These are phyloP conservation scores for Globisporangium lucens DNA, from an alignment of 352 stramenopile genomes.

Conservation along the genomic window DNA sequence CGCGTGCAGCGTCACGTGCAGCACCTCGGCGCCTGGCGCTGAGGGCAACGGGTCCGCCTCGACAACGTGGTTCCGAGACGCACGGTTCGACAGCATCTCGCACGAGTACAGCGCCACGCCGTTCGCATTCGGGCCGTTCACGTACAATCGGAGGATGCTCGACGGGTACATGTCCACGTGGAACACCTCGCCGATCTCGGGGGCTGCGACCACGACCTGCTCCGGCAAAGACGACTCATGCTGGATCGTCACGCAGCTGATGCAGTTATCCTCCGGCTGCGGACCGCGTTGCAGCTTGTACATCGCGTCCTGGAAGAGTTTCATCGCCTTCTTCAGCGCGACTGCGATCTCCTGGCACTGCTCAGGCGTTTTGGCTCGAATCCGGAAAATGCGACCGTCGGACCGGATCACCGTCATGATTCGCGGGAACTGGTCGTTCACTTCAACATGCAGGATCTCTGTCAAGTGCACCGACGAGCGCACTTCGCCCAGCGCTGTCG, in stretches of 20 bases:
- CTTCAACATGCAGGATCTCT: constrained; percentile 75
- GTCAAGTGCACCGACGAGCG: constrained; percentile 69
- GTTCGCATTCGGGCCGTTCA: constrained; percentile 56
- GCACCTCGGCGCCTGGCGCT: constrained; percentile 24
- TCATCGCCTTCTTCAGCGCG: constrained; percentile 51
- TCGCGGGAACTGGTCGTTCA: constrained; percentile 64
- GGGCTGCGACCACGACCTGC: constrained; percentile 46
- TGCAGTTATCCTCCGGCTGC: constrained; percentile 60
- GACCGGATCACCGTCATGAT: constrained; percentile 75
- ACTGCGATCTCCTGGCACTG: constrained; percentile 60
- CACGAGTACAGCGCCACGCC: constrained; percentile 54
- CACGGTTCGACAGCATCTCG: constrained; percentile 38
- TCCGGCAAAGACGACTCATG: constrained; percentile 67
- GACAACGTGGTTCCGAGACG: constrained; percentile 19
- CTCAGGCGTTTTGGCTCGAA: constrained; percentile 59
- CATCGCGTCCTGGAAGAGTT: constrained; percentile 69
- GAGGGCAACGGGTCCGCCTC: constrained; percentile 41
- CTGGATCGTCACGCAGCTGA: constrained; percentile 73
- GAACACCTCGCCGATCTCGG: constrained; percentile 41
- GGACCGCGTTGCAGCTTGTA: constrained; percentile 64
- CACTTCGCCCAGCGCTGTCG: constrained; percentile 58
- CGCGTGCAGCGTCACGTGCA: constrained; percentile 41
- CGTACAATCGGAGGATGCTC: constrained; percentile 68
- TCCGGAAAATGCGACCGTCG: constrained; percentile 67
- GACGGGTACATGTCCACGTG: constrained; percentile 71